Percentiles rank a stretch among this genome's conserved stretches.
Evolutionary conservation across 2,329 filamentous ascomycete genomes (phyloP).

Genomic region (Sclerotiophoma versabilis): DNA sequence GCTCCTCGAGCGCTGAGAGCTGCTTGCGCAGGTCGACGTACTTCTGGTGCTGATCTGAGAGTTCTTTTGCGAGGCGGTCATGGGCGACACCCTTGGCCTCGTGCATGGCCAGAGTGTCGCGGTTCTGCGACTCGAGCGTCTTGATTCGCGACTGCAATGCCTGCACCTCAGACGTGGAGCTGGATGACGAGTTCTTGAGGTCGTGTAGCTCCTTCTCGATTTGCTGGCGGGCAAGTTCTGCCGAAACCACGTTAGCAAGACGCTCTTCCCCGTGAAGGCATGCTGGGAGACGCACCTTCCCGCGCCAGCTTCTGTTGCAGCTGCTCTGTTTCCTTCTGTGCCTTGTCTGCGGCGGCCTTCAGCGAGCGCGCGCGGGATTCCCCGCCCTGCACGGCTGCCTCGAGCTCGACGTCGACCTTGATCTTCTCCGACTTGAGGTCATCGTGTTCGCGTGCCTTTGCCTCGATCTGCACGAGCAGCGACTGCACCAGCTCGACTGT

Average conservation of each 20-base stretch:
- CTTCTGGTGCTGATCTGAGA: constrained; percentile 88
- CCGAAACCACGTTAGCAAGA: constrained; percentile 1
- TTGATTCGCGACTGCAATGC: constrained; percentile 82
- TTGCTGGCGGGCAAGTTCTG: constrained; percentile 77
- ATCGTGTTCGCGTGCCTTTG: constrained; percentile 84
- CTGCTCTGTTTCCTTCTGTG: constrained; percentile 82
- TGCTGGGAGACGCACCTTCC: constrained; percentile 68
- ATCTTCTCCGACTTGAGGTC: constrained; percentile 86
- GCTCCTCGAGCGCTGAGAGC: constrained; percentile 80
- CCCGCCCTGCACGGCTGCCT: constrained; percentile 83
- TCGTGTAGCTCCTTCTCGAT: constrained; percentile 83
- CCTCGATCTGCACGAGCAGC: constrained; percentile 76
- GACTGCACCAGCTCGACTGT: constrained; percentile 79
- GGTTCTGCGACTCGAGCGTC: constrained; percentile 88
- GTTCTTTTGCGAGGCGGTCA: constrained; percentile 82
- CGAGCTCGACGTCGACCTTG: constrained; percentile 87
- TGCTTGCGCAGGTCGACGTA: constrained; percentile 84
- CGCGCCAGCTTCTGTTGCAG: constrained; percentile 80
- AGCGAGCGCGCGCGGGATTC: constrained; percentile 84
- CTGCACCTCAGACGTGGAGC: constrained; percentile 75
- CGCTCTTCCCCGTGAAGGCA: neutral
- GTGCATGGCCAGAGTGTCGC: constrained; percentile 86
- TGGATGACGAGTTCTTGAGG: constrained; percentile 76
- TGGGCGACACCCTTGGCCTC: constrained; percentile 90
- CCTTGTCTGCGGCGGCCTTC: constrained; percentile 82